Conservation (phyloP, 345 rosid genomes). For the Lumnitzera racemosa region DNA sequence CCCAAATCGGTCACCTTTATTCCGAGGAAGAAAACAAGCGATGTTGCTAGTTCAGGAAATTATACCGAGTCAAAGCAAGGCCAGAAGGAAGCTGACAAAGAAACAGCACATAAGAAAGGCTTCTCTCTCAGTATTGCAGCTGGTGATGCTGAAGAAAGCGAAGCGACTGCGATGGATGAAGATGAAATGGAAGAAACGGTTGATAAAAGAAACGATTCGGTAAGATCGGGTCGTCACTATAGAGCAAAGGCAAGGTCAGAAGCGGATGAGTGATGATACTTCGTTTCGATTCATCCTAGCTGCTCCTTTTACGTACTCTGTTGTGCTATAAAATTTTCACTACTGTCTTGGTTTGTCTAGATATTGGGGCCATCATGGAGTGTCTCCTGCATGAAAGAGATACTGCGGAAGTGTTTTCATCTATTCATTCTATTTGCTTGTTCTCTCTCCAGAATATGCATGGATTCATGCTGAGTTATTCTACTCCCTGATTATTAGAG, state of each 20-base stretch:
- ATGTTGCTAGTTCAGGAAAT: conserved; percentile 17
- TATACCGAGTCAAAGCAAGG: conserved; percentile 15
- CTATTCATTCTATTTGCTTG: no score
- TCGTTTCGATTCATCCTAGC: no score
- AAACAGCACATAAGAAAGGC: conserved; percentile 17
- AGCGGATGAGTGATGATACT: conserved; percentile 19
- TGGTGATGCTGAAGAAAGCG: conserved; percentile 27
- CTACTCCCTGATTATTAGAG: no score
- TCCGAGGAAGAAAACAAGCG: conserved; percentile 45
- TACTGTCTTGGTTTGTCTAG: no score
- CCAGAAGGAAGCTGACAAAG: conserved; percentile 21
- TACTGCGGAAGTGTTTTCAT: no score
- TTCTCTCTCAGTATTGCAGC: conserved; percentile 32
- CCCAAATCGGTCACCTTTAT: conserved; percentile 55
- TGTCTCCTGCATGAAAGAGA: no score
- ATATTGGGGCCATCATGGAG: no score
- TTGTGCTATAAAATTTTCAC: no score
- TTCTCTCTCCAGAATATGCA: no score
- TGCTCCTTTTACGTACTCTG: no score
- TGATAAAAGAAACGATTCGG: conserved; percentile 9
- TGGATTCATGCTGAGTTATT: no score
- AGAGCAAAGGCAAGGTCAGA: conserved; percentile 36
- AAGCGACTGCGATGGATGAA: conserved; percentile 57
- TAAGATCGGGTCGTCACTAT: conserved; percentile 47
- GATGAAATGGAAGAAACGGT: conserved; percentile 39